Evolutionary conservation across 345 rosid species (phyloP).

Genomic region (Cardamine resedifolia): DNA sequence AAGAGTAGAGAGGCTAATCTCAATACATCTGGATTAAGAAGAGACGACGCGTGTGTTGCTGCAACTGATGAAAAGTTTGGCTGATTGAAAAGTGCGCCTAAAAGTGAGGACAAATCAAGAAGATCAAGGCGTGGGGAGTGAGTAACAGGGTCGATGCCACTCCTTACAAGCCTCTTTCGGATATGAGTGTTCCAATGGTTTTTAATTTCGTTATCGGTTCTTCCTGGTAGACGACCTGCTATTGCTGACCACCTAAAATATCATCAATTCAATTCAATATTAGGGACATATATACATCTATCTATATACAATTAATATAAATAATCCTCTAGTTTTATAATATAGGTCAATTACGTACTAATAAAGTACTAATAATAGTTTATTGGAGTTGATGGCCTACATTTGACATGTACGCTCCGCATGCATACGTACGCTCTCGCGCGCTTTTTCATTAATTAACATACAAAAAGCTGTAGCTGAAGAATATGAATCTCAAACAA

Average conservation of each 20-base stretch:
- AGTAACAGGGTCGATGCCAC: slow-evolving; percentile 93
- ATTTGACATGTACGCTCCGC: slow-evolving; percentile 28
- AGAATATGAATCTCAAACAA: background rate
- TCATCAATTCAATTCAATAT: slow-evolving; percentile 1
- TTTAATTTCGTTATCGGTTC: slow-evolving; percentile 95
- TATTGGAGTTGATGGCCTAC: slow-evolving; percentile 40
- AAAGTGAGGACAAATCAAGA: slow-evolving; percentile 68
- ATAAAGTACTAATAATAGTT: slow-evolving; percentile 8
- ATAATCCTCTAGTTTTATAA: background rate
- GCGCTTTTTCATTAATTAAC: slow-evolving; percentile 2
- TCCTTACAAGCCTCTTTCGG: slow-evolving; percentile 75
- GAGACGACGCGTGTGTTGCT: slow-evolving; percentile 22
- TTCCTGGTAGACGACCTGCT: slow-evolving; percentile 96
- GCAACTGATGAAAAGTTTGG: slow-evolving; percentile 44
- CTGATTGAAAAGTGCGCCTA: slow-evolving; percentile 51
- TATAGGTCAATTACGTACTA: slow-evolving; percentile 18
- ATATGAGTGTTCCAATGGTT: slow-evolving; percentile 96
- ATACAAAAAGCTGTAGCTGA: slow-evolving; percentile 18
- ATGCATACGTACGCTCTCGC: slow-evolving; percentile 14
- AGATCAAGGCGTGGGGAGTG: slow-evolving; percentile 82
- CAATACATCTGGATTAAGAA: slow-evolving; percentile 32
- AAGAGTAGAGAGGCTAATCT: slow-evolving; percentile 33
- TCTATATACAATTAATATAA: background rate
- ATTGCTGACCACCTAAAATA: slow-evolving; percentile 90
- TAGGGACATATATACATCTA: background rate